Base-by-base conservation (phyloP, 2,329 filamentous ascomycete genomes). In the Colletotrichum gloeosporioides region DNA sequence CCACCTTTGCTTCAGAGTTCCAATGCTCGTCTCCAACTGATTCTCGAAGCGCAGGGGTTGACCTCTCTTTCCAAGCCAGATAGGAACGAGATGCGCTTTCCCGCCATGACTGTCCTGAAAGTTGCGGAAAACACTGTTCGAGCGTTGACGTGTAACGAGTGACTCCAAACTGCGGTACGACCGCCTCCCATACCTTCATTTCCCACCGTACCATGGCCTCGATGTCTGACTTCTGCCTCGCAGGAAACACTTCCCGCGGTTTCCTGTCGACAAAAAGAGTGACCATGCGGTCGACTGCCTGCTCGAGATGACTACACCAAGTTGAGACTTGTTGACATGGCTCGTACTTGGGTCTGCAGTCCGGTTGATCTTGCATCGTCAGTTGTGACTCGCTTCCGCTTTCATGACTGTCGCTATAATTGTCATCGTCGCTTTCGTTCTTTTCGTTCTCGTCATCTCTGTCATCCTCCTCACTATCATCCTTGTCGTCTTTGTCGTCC, bases 151-250 rank as follows among this genome's bases (percentile, higher is more conserved):
- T 0, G 44, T 22, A 22, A 49, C 10, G 44, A 49, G 44, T 49
- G n/a, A 49, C 44, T 49, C 44, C 44, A 22, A 22, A 49, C 0
- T 13, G 44, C 0, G n/a, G 44, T 0, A 22, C 1, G 0, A 49
- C 44, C 44, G 22, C 22, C 4, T 49, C 44, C 44, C 44, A 49
- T 0, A 10, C 0, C 44, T 49, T 49, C 44, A 22, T 49, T 49
- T 49, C 10, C 44, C 44, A 49, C 10, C 44, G 44, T 1, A 49
- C n/a, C 44, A 49, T 49, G n/a, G n/a, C 44, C 10, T 49, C 0
- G n/a, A 49, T 49, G 44, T 49, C 44, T 8, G 10, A 49, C 2
- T 49, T 22, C 10, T 49, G 44, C 0, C 44, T 49, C 18, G n/a
- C 44, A 22, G 44, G n/a, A 49, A 22, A 49, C 18, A 49, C 44